Percentiles rank a stretch among this genome's conserved stretches.
Conservation (phyloP, 202 grass and related monocot species). For the Schoenoplectus tabernaemontani region DNA sequence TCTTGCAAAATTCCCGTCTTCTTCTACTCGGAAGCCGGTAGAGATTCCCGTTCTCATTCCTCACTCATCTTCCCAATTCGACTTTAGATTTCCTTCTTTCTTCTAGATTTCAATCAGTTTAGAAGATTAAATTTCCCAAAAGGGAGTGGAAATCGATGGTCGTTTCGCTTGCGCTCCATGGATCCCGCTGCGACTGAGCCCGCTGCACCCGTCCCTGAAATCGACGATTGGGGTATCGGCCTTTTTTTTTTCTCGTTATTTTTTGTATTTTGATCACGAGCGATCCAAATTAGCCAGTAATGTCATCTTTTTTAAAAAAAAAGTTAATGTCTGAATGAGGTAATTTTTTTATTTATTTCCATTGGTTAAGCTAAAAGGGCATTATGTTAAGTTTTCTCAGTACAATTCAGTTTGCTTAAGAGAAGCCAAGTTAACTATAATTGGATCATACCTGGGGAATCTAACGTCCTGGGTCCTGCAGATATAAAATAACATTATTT, state of each 20-base stretch:
- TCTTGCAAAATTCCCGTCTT: not conserved
- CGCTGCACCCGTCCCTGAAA: conserved; percentile 37
- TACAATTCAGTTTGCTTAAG: not conserved
- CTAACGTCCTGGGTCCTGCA: not conserved
- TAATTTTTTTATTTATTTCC: not conserved
- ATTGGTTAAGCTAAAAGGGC: not conserved
- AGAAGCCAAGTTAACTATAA: not conserved
- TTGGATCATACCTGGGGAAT: not conserved
- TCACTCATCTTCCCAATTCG: not conserved
- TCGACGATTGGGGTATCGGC: conserved; percentile 57
- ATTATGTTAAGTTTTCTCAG: not conserved
- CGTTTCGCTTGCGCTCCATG: conserved; percentile 77
- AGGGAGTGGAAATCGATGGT: conserved; percentile 56
- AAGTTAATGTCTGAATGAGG: not conserved
- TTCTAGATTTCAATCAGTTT: not conserved
- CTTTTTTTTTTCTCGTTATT: not conserved
- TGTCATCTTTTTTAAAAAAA: not conserved
- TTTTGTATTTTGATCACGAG: too few species aligned
- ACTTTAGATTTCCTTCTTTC: not conserved
- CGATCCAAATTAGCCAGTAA: too few species aligned
- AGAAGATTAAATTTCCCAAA: not conserved
- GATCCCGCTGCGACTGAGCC: conserved; percentile 58
- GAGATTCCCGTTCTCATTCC: not conserved
- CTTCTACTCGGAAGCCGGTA: not conserved
- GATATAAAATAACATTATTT: not conserved